Evolutionary conservation across 192 early-diverging fungal genomes (phyloP).

Genomic region (Umbelopsis ramanniana): DNA sequence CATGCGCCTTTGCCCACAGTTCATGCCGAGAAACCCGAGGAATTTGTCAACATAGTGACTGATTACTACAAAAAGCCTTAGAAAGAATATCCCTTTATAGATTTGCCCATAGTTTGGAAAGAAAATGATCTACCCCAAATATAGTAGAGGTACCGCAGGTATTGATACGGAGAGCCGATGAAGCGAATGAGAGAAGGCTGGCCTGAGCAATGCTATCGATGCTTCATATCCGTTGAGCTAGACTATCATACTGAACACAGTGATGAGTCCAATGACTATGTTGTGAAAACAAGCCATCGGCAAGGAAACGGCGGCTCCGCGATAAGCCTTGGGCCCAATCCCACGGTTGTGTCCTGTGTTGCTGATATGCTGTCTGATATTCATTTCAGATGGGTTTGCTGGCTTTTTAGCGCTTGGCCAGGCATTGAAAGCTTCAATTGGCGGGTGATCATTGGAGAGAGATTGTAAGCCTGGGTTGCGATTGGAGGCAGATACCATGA

Average conservation of each 20-base stretch:
- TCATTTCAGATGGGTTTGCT: background rate
- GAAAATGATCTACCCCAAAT: too few relatives aligned
- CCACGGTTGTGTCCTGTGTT: too few relatives aligned
- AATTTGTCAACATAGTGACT: slow-evolving; percentile 61
- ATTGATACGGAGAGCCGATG: too few relatives aligned
- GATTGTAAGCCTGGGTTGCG: background rate
- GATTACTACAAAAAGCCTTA: slow-evolving; percentile 40
- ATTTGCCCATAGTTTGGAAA: background rate
- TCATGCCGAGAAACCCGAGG: slow-evolving; percentile 74
- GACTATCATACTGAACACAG: background rate
- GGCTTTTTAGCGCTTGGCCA: background rate
- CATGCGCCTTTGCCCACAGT: slow-evolving; percentile 31
- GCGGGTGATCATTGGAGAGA: background rate
- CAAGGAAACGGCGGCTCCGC: too few relatives aligned
- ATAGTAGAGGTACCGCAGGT: too few relatives aligned
- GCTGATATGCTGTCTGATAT: background rate
- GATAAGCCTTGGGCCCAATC: background rate
- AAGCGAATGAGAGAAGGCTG: too few relatives aligned
- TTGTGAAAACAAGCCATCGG: background rate
- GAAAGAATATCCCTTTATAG: background rate
- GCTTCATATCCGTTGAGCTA: too few relatives aligned
- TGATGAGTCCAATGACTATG: background rate
- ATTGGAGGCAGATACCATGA: background rate
- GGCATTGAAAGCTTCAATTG: background rate
- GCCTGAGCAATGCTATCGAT: too few relatives aligned